Percentiles rank a stretch among this genome's conserved stretches.
phyloP scores from a whole-genome alignment of 176 grass and related monocot species.

The Avena insularis region DNA sequence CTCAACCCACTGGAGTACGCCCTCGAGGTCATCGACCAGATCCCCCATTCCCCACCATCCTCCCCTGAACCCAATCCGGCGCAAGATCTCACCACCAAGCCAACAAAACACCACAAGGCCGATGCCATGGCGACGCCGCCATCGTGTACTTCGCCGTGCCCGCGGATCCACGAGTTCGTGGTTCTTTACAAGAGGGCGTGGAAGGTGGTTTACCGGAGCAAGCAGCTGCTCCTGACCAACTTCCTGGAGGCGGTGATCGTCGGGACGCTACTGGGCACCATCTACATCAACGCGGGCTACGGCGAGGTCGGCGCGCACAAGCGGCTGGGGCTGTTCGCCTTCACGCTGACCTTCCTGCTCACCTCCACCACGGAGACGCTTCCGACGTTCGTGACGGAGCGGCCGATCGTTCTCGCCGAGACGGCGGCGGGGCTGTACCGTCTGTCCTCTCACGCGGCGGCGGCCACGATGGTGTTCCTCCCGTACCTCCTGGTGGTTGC shows the following conservation, averaged over 20 bases:
- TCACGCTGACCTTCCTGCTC: slow-evolving; percentile 93
- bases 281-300: slow-evolving; percentile 84
- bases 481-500: slow-evolving; percentile 88
- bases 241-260: slow-evolving; percentile 73
- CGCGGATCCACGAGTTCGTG: slow-evolving; percentile 60
- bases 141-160: slow-evolving; percentile 33
- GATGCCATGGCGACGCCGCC: neutral
- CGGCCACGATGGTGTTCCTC: slow-evolving; percentile 80
- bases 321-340: slow-evolving; percentile 92
- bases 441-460: slow-evolving; percentile 72
- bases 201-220: slow-evolving; percentile 92
- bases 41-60: slow-evolving; percentile 50
- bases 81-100: neutral
- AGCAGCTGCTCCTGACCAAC: slow-evolving; percentile 88
- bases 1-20: slow-evolving; percentile 95
- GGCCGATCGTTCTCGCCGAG: slow-evolving; percentile 87
- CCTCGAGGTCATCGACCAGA: slow-evolving; percentile 77
- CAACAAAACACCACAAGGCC: slow-evolving; percentile 2
- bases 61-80: slow-evolving; percentile 26
- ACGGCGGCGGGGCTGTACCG: slow-evolving; percentile 84
- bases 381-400: slow-evolving; percentile 84
- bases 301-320: slow-evolving; percentile 69
- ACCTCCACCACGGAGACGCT: slow-evolving; percentile 92
- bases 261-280: slow-evolving; percentile 79
- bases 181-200: slow-evolving; percentile 73